phyloP scores from a whole-genome alignment of 2,329 filamentous ascomycete genomes.

The Metarhizium album region DNA sequence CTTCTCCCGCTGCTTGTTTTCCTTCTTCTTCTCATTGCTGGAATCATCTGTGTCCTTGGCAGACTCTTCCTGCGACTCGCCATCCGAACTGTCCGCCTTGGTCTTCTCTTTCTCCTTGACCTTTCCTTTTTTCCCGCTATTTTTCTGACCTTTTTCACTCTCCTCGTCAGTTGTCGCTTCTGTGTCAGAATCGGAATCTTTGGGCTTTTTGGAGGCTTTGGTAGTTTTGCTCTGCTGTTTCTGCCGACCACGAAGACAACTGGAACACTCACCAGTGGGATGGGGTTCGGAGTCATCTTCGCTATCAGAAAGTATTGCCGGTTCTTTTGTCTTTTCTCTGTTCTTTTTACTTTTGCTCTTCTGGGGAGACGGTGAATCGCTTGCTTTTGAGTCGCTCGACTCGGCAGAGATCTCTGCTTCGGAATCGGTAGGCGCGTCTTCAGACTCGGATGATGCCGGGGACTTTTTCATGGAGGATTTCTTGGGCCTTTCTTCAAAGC shows the following conservation, averaged over 20 bases:
- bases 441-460: slow-evolving; percentile 9
- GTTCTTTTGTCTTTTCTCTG: slow-evolving; percentile 6
- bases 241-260: slow-evolving; percentile 14
- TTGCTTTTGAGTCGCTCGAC: slow-evolving; percentile 11
- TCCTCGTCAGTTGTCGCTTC: slow-evolving; percentile 11
- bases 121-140: slow-evolving; percentile 12
- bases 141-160: slow-evolving; percentile 9
- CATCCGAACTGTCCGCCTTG: slow-evolving; percentile 9
- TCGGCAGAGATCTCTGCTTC: slow-evolving; percentile 10
- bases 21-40: slow-evolving; percentile 9
- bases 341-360: slow-evolving; percentile 12
- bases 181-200: slow-evolving; percentile 1
- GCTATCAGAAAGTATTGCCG: slow-evolving; percentile 12
- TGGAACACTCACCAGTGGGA: slow-evolving; percentile 17
- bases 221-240: slow-evolving; percentile 6
- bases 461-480: slow-evolving; percentile 29
- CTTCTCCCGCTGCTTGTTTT: slow-evolving; percentile 9
- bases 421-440: slow-evolving; percentile 13
- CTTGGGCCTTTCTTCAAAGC: slow-evolving; percentile 24
- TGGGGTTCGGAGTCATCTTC: slow-evolving; percentile 24
- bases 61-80: slow-evolving; percentile 14
- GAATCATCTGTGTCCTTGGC: slow-evolving; percentile 12
- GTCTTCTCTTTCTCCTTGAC: slow-evolving; percentile 14
- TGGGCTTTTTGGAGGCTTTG: slow-evolving; percentile 5
- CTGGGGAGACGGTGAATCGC: slow-evolving; percentile 7